Percentiles rank a stretch among this genome's conserved stretches.
Evolutionary conservation across 1,284 basidiomycete species (phyloP).

Genomic region (Microbotryum silenes-acaulis): DNA sequence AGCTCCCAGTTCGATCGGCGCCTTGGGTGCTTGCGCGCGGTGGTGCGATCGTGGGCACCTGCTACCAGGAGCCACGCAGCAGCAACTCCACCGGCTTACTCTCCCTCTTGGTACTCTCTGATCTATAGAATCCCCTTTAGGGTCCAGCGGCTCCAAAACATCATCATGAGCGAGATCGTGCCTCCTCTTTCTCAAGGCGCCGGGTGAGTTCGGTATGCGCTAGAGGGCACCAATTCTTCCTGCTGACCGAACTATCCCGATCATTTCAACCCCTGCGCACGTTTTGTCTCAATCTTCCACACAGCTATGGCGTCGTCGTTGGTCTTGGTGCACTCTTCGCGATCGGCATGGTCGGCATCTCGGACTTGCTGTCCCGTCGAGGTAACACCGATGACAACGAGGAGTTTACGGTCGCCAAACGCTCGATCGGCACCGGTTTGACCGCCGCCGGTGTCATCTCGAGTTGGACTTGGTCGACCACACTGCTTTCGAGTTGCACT

Average conservation of each 20-base stretch:
- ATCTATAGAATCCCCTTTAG: not conserved
- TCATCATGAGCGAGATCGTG: not conserved
- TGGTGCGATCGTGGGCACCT: too few relatives aligned
- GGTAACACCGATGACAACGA: conserved; percentile 15
- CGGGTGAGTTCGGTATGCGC: conserved; percentile 1
- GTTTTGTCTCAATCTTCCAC: conserved; percentile 20
- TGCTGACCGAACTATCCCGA: too few relatives aligned
- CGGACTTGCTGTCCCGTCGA: conserved; percentile 8
- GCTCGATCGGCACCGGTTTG: conserved; percentile 62
- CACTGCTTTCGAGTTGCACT: conserved; percentile 53
- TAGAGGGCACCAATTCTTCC: not conserved
- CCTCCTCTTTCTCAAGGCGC: conserved; percentile 4
- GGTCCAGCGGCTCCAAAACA: too few relatives aligned
- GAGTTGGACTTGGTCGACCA: conserved; percentile 47
- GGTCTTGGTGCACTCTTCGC: conserved; percentile 40
- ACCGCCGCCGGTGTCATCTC: conserved; percentile 82
- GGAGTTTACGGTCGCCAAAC: conserved; percentile 28
- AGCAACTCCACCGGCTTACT: too few relatives aligned
- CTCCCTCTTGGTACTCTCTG: not conserved
- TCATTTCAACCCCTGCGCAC: not conserved
- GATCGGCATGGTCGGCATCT: conserved; percentile 30
- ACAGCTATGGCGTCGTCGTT: conserved; percentile 39
- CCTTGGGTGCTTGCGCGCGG: too few relatives aligned
- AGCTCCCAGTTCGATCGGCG: too few relatives aligned
- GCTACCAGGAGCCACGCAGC: too few relatives aligned